Evolutionary conservation across 208 protist species (phyloP), one percentile per base, ranked within the genome.

Genomic region (Lotmaria passim): DNA sequence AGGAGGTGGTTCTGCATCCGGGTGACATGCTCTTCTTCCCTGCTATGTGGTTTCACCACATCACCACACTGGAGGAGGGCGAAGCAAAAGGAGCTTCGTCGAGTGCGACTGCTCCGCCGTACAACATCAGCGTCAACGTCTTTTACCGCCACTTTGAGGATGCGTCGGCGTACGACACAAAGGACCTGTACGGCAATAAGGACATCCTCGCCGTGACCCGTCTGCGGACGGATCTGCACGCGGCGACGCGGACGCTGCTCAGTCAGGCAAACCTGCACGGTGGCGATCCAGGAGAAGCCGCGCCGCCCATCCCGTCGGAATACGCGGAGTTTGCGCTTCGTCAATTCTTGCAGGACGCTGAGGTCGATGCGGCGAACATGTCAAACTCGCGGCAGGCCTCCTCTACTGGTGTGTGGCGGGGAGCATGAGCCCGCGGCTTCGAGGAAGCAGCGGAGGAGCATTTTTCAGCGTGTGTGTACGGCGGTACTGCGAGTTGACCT

Each of bases 21-120:
- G 96, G 96, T 17, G 96, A 98, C 75, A 92, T 98, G 78, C 84
- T 98, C 28, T 97, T 97, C 75, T 83, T 98, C 38, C 96, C 94
- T 15, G 85, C 96, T 12, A 82, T 90, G 28, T 98, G 95, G 93
- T 97, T 97, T 59, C 96, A 98, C 67, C 87, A 94, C 71, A 87
- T 95, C 68, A 94, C 88, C 5, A 93, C 93, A 11, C 66, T 94
- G 14, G 59, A 58, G 11, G 63, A 59, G 31, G 10, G 26, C 7
- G 28, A 28, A 12, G 51, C 55, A 11, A 36, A 36, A 6, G 46
- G 28, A 12, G 48, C 4, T 1, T 46, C 41, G 41, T 46, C 41
- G 41, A 5, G 15, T 19, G 36, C 24, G 4, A 10, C 7, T n/a
- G 17, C 0, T 8, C 36, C 60, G 1, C 75, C 66, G 10, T 85